These are phyloP conservation scores for Jackrogersella multiformis DNA, from an alignment of 495 filamentous ascomycete genomes.

Conservation along the genomic window DNA sequence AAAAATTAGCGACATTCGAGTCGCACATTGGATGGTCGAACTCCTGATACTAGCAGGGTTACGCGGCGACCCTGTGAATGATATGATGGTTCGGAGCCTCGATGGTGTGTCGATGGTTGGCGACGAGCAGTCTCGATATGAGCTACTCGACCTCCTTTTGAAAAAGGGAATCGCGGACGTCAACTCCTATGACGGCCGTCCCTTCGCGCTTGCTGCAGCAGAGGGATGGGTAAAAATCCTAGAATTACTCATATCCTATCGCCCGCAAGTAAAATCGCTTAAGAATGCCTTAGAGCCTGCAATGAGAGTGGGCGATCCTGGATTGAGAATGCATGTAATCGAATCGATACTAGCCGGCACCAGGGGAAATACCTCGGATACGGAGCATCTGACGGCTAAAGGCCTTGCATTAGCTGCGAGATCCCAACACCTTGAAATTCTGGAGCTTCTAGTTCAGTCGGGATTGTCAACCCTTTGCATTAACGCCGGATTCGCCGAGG, in stretches of 20 bases:
- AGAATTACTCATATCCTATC: neutral
- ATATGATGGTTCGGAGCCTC: neutral
- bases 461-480: neutral
- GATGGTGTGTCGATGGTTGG: neutral
- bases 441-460: neutral
- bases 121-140: neutral
- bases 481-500: neutral
- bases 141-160: neutral
- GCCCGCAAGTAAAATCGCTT: neutral
- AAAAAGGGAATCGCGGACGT: neutral
- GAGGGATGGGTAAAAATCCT: neutral
- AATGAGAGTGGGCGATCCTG: neutral
- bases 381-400: neutral
- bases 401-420: neutral
- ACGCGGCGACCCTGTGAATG: neutral
- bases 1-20: neutral
- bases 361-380: neutral
- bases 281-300: neutral
- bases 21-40: neutral
- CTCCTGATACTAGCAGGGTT: neutral
- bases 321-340: neutral
- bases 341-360: neutral
- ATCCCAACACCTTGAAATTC: neutral
- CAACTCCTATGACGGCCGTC: neutral
- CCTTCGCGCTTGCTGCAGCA: neutral